Evolutionary conservation across 1,139 yeast genomes (phyloP), one percentile per base, ranked within the genome.

Genomic region (Protomyces macrosporus): DNA sequence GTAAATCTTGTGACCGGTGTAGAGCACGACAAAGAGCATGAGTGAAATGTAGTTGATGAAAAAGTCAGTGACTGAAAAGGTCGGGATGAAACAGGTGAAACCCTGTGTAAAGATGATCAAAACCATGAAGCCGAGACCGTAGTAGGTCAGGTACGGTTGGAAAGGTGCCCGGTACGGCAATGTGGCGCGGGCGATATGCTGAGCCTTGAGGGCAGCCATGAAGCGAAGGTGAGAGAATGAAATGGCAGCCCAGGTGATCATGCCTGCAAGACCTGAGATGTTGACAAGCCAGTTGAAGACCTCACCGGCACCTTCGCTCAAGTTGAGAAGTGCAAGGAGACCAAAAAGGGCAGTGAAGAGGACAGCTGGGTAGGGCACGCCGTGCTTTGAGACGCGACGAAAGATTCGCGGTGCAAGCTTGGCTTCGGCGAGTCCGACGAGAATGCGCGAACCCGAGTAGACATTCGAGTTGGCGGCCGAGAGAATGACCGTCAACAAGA

Each of bases 281-380:
- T 89, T 89, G 70, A 90, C 81, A 68, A 91, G 82, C 91, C 96
- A 91, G 70, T 81, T 77, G 77, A 90, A 91, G 7, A 90, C 97
- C 14, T 81, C 78, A 39, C 78, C 77, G 60, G 96, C 95, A 55
- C 82, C 80, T 16, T 80, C 75, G 39, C 87, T 81, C 66, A 84
- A 79, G 50, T 86, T 88, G 79, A 91, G 79, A 74, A 84, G 86
- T 0, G 90, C 90, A 67, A 82, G 68, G 45, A 75, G 72, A 7
- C 78, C 76, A 68, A 79, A 79, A 68, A 72, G 75, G 80, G 79
- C 76, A 45, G 76, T 72, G 59, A 78, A 71, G 16, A 77, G 70
- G 64, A 85, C 77, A 53, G 83, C 81, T 62, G 80, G 78, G 52
- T 80, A 73, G 33, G 90, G 91, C 12, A 60, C 65, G 67, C 90